Percentiles rank a stretch among this genome's conserved stretches.
phyloP scores from a whole-genome alignment of 2,329 filamentous ascomycete genomes.

The Nemania sp. region DNA sequence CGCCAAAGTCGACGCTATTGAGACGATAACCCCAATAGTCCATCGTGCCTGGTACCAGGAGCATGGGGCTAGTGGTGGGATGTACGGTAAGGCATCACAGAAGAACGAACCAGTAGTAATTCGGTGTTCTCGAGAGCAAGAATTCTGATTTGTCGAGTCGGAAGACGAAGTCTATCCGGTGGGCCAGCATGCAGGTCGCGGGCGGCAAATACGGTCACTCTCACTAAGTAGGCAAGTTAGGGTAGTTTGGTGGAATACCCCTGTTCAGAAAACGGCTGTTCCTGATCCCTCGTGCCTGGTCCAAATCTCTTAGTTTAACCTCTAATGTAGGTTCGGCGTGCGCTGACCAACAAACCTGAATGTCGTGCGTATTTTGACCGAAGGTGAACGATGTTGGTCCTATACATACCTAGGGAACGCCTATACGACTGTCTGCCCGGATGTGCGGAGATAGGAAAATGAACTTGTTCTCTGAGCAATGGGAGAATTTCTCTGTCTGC shows the following conservation, averaged over 20 bases:
- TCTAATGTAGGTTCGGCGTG: background rate
- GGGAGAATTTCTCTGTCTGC: background rate
- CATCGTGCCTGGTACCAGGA: constrained; percentile 9
- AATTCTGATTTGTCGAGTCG: constrained; percentile 44
- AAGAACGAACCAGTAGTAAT: constrained; percentile 32
- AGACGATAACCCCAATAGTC: constrained; percentile 21
- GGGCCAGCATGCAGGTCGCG: constrained; percentile 41
- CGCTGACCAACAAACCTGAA: constrained; percentile 2
- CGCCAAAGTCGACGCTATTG: constrained; percentile 23
- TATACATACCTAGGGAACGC: background rate
- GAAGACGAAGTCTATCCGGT: constrained; percentile 18
- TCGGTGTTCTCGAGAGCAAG: constrained; percentile 22
- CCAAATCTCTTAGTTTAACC: constrained; percentile 21
- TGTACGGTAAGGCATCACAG: constrained; percentile 32
- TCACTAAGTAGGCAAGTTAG: too few species aligned
- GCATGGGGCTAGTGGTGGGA: constrained; percentile 17
- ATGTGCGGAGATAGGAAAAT: background rate
- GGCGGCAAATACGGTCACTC: constrained; percentile 46
- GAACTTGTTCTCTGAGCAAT: background rate
- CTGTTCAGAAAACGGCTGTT: constrained; percentile 29
- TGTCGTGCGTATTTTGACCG: background rate
- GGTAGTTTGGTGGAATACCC: constrained; percentile 8
- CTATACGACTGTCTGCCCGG: background rate
- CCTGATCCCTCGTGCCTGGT: constrained; percentile 30
- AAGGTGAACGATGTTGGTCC: background rate